Conservation (phyloP, 345 rosid species). For the Noccaea caerulescens region DNA sequence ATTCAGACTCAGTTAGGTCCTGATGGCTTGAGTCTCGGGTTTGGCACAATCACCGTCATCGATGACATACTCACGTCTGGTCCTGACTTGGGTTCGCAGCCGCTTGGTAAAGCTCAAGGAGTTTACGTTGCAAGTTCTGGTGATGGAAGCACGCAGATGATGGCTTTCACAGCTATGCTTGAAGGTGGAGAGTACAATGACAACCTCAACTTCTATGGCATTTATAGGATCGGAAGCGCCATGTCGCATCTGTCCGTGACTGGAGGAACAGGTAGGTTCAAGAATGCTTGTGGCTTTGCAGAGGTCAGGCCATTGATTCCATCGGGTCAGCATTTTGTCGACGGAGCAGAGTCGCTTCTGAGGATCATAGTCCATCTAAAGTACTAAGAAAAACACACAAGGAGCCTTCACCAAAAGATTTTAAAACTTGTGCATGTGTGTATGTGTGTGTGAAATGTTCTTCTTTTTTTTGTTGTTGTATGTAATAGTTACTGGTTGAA, state of each 20-base stretch:
- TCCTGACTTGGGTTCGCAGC: slow-evolving; percentile 79
- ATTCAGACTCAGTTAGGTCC: slow-evolving; percentile 83
- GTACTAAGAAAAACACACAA: slow-evolving; percentile 30
- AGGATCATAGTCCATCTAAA: slow-evolving; percentile 70
- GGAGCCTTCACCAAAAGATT: slow-evolving; percentile 19
- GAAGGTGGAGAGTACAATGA: slow-evolving; percentile 95
- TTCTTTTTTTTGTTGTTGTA: neutral
- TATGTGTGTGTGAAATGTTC: slow-evolving; percentile 25
- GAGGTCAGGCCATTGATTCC: slow-evolving; percentile 79
- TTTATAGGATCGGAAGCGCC: slow-evolving; percentile 68
- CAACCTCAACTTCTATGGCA: slow-evolving; percentile 85
- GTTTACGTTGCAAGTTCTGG: slow-evolving; percentile 86
- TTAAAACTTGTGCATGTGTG: slow-evolving; percentile 32
- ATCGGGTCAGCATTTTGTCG: slow-evolving; percentile 62
- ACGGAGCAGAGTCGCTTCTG: slow-evolving; percentile 79
- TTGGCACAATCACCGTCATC: slow-evolving; percentile 87
- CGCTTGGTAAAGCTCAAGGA: slow-evolving; percentile 90
- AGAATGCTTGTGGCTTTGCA: slow-evolving; percentile 67
- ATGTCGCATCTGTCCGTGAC: slow-evolving; percentile 82
- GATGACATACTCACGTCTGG: slow-evolving; percentile 78
- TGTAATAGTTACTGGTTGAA: slow-evolving; percentile 34
- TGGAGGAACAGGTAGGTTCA: slow-evolving; percentile 88
- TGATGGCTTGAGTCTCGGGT: slow-evolving; percentile 81
- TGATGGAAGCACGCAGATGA: slow-evolving; percentile 86
- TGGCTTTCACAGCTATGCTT: slow-evolving; percentile 90